These are phyloP conservation scores for Phytophthora podocarpi DNA, from an alignment of 352 stramenopile genomes.

Conservation along the genomic window DNA sequence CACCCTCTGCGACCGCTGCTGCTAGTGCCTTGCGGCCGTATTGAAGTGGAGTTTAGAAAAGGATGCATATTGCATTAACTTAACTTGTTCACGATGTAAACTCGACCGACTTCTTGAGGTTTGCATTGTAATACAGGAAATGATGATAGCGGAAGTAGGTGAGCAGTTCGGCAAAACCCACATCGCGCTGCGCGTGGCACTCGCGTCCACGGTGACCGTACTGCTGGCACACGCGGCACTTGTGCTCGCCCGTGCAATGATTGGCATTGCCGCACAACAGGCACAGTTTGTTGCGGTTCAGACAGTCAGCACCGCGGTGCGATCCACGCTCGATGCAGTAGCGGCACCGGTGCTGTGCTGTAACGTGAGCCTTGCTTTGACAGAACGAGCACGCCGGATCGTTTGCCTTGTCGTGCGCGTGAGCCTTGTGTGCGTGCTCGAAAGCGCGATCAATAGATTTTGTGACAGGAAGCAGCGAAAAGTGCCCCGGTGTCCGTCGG, in stretches of 20 bases:
- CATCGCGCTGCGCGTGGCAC: conserved; percentile 82
- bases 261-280: conserved; percentile 72
- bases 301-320: conserved; percentile 73
- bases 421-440: conserved; percentile 65
- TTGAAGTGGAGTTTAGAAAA: conserved; percentile 15
- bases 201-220: conserved; percentile 84
- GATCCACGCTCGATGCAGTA: conserved; percentile 84
- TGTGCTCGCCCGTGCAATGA: conserved; percentile 83
- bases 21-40: conserved; percentile 39
- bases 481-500: conserved; percentile 66
- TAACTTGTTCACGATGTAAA: conserved; percentile 56
- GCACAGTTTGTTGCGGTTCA: conserved; percentile 72
- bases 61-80: conserved; percentile 25
- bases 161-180: conserved; percentile 78
- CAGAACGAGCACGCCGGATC: conserved; percentile 64
- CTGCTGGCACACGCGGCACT: conserved; percentile 83
- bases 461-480: conserved; percentile 79
- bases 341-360: conserved; percentile 78
- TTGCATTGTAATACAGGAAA: conserved; percentile 90
- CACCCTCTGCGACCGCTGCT: conserved; percentile 34
- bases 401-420: conserved; percentile 30
- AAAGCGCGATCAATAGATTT: conserved; percentile 80
- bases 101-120: conserved; percentile 88
- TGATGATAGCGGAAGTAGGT: conserved; percentile 89
- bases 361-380: conserved; percentile 59